Percentiles rank a stretch among this genome's conserved stretches.
Conservation (phyloP, 1,284 basidiomycete species). For the Sporisorium iseilematis-ciliati region DNA sequence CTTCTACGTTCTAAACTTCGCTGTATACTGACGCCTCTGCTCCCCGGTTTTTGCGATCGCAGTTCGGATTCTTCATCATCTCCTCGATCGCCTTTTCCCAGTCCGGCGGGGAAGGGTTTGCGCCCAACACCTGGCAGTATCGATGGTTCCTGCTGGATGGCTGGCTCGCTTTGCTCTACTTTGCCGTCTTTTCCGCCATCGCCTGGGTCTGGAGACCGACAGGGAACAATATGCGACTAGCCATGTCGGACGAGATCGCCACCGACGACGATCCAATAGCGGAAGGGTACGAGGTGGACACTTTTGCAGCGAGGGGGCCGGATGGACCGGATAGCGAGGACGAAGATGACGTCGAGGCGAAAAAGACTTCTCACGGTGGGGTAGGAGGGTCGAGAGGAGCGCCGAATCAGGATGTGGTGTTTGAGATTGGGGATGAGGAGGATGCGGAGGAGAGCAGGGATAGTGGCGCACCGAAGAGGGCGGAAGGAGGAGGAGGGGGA, state of each 20-base stretch:
- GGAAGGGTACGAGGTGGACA: conserved; percentile 84
- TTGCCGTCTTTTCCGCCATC: conserved; percentile 80
- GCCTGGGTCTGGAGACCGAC: conserved; percentile 95
- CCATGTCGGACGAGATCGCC: conserved; percentile 72
- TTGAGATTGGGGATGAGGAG: conserved; percentile 60
- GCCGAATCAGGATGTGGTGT: conserved; percentile 52
- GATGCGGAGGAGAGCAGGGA: conserved; percentile 46
- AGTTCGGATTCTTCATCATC: conserved; percentile 84
- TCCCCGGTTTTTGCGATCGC: background rate
- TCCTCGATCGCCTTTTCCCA: conserved; percentile 92
- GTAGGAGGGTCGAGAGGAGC: conserved; percentile 1
- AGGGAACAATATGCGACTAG: conserved; percentile 82
- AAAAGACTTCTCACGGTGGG: conserved; percentile 27
- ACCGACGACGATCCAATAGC: conserved; percentile 86
- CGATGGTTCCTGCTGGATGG: conserved; percentile 98
- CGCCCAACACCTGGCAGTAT: conserved; percentile 89
- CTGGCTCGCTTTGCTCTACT: conserved; percentile 80
- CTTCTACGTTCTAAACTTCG: background rate
- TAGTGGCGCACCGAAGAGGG: background rate
- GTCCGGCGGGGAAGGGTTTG: conserved; percentile 89
- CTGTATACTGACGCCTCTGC: background rate
- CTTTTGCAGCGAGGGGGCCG: conserved; percentile 54
- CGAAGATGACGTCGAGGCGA: conserved; percentile 47
- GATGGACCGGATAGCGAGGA: conserved; percentile 52
- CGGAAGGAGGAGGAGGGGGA: too few relatives aligned